Base-by-base conservation (phyloP, 805 yeast species). In the Ogataea trehaloabstinens region DNA sequence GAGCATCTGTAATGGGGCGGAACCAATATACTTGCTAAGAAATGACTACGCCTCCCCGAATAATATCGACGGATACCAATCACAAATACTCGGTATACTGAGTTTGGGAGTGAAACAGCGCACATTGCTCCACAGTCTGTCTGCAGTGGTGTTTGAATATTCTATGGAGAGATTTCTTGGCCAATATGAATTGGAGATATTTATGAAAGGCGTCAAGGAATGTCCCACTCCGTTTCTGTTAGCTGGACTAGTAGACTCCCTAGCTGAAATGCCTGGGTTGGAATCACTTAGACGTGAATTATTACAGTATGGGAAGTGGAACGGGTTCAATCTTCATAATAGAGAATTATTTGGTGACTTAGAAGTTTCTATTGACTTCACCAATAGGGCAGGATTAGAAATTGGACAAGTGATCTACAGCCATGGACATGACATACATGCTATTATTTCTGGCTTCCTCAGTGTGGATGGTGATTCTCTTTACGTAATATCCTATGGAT, bases 61-160 rank as follows among this genome's bases (percentile, higher is more conserved):
- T 19, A 12, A 16, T 15, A 34, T 28, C 4, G 38, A 20, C 6
- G 37, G 35, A 4, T 31, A 29, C 11, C 46, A 42, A 19, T n/a
- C 31, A 10, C 44, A 43, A 15, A 40, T 43, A 20, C 28, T 40
- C 11, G 46, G 46, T 5, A 40, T 39, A 11, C 17, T 15, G 15
- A 36, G 24, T 18, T 35, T 40, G 6, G 21, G 35, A 4, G 33
- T 25, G 24, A 29, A 28, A n/a, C 37, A 29, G 22, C 24, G 31
- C 17, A 34, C 22, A 6, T 10, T 35, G 19, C 12, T 34, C 25
- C 12, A 19, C 15, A 18, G 32, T 11, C 5, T 39, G 18, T 18
- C 31, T 21, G 29, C 21, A 6, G 18, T 24, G 8, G 11, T 33
- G 19, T 10, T 25, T 12, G 28, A 18, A 20, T 18, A 19, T 18